Percentiles rank a stretch among this genome's conserved stretches.
These are phyloP conservation scores for Ramularia collo-cygni DNA, from an alignment of 2,329 filamentous ascomycete genomes.

Conservation along the genomic window DNA sequence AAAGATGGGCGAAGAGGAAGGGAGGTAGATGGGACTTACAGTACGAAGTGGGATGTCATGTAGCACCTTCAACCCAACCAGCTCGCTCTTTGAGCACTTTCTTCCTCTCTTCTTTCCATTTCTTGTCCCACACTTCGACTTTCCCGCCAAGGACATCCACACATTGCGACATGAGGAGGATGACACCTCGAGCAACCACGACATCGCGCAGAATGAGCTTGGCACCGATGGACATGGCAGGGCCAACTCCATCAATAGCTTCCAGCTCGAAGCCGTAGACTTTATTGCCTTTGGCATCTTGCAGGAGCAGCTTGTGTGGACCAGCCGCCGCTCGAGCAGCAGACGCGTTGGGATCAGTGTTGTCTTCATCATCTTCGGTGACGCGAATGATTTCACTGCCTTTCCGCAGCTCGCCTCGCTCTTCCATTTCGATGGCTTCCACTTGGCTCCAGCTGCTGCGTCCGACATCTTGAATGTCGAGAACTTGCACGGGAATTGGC, in stretches of 20 bases:
- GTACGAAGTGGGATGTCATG: background rate
- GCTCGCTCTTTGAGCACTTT: constrained; percentile 53
- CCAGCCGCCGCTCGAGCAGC: constrained; percentile 35
- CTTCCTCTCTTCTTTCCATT: constrained; percentile 68
- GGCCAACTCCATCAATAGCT: constrained; percentile 56
- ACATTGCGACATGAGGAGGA: constrained; percentile 66
- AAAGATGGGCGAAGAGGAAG: background rate
- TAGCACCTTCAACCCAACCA: constrained; percentile 14
- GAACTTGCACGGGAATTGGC: constrained; percentile 69
- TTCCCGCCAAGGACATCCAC: constrained; percentile 79
- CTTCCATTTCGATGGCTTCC: constrained; percentile 67
- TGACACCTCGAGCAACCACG: constrained; percentile 64
- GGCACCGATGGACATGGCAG: constrained; percentile 64
- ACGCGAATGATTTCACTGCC: constrained; percentile 79
- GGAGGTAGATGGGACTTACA: background rate
- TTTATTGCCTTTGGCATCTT: constrained; percentile 66
- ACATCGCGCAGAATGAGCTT: constrained; percentile 68
- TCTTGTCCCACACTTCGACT: constrained; percentile 71
- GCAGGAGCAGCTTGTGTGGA: constrained; percentile 73
- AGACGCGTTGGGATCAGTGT: constrained; percentile 22
- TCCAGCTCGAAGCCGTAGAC: constrained; percentile 67
- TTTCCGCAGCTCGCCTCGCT: constrained; percentile 64
- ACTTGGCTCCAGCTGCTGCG: constrained; percentile 79
- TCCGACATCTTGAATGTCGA: constrained; percentile 79
- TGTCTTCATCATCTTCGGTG: constrained; percentile 47